These are phyloP conservation scores for Tricholoma furcatifolium DNA, from an alignment of 768 basidiomycete species.

Conservation along the genomic window DNA sequence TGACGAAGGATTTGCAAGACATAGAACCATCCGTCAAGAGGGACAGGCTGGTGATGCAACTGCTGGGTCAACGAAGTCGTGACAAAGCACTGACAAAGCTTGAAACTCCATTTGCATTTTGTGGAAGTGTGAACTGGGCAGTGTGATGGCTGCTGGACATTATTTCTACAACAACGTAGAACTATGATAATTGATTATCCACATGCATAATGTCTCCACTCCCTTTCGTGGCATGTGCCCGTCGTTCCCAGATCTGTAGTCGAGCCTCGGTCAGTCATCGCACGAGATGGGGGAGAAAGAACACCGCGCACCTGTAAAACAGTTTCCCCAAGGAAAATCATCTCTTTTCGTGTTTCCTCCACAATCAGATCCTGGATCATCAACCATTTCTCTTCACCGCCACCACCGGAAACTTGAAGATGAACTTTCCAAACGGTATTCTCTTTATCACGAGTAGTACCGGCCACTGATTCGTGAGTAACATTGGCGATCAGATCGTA, in stretches of 20 bases:
- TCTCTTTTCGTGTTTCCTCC: slow-evolving; percentile 93
- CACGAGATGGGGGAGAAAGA: neutral
- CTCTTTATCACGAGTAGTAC: slow-evolving; percentile 92
- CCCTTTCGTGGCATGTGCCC: slow-evolving; percentile 29
- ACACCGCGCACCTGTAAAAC: slow-evolving; percentile 73
- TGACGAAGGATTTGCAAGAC: slow-evolving; percentile 9
- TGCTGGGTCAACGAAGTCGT: neutral
- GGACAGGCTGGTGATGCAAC: neutral
- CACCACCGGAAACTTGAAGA: slow-evolving; percentile 70
- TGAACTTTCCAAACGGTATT: slow-evolving; percentile 93
- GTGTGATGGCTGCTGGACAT: neutral
- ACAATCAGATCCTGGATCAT: slow-evolving; percentile 96
- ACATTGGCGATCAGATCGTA: slow-evolving; percentile 98
- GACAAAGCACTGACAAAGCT: neutral
- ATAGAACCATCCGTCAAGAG: neutral
- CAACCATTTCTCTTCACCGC: slow-evolving; percentile 91
- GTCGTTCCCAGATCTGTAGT: slow-evolving; percentile 63
- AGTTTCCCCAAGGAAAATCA: slow-evolving; percentile 98
- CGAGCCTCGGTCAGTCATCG: slow-evolving; percentile 12
- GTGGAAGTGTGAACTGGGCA: too few species aligned
- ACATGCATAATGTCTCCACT: slow-evolving; percentile 30
- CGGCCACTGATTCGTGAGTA: slow-evolving; percentile 91
- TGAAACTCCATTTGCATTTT: neutral
- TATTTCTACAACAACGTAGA: neutral
- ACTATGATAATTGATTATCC: slow-evolving; percentile 21